Percentiles rank a stretch among this genome's conserved stretches.
Conservation (phyloP, 2,329 filamentous ascomycete species). For the Arthrobotrys sinensis region DNA sequence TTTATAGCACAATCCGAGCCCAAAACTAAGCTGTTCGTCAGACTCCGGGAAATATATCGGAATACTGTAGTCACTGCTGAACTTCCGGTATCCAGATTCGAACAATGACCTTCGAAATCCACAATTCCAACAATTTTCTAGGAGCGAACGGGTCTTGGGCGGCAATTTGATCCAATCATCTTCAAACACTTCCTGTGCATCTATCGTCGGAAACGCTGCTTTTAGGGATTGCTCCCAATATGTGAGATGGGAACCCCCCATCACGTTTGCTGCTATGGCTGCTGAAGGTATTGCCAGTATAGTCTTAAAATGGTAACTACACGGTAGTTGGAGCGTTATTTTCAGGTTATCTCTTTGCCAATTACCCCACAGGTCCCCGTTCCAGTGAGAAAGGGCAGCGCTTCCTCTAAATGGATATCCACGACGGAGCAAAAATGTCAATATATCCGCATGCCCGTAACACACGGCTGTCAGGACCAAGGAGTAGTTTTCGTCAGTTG, state of each 20-base stretch:
- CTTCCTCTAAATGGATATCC: constrained; percentile 2
- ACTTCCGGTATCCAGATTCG: not conserved
- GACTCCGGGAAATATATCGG: too few relatives aligned
- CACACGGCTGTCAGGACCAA: not conserved
- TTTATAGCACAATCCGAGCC: not conserved
- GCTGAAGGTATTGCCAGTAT: not conserved
- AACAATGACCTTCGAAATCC: not conserved
- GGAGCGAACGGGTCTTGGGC: not conserved
- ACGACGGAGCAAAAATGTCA: constrained; percentile 9
- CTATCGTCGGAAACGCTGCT: not conserved
- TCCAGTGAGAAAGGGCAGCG: too few relatives aligned
- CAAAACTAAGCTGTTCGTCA: too few relatives aligned
- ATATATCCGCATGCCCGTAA: not conserved
- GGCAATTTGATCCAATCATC: not conserved
- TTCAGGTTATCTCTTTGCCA: too few relatives aligned
- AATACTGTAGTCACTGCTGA: too few relatives aligned
- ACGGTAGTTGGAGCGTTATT: too few relatives aligned
- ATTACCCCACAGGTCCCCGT: too few relatives aligned
- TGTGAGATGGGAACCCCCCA: not conserved
- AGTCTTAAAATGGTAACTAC: not conserved
- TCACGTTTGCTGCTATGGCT: not conserved
- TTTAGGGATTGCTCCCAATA: not conserved
- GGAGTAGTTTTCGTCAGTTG: not conserved
- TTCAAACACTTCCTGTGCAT: not conserved
- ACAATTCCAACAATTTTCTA: not conserved